These are phyloP conservation scores for Mycena albidolilacea DNA, from an alignment of 768 basidiomycete genomes.

Conservation along the genomic window DNA sequence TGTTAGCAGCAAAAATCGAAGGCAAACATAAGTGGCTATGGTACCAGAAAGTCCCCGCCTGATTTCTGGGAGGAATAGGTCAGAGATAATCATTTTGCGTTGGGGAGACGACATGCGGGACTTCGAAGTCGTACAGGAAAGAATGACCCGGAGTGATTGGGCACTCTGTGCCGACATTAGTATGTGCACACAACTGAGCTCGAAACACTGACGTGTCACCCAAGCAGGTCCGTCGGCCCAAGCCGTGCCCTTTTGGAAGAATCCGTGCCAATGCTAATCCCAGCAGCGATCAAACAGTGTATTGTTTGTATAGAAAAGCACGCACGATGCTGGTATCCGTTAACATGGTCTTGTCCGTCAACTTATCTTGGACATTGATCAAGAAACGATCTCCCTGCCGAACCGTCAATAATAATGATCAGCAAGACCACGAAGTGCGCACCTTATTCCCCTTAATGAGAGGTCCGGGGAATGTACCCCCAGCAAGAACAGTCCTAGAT, in stretches of 20 bases:
- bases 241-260: constrained; percentile 43
- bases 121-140: constrained; percentile 20
- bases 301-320: not conserved
- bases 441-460: constrained; percentile 39
- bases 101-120: not conserved
- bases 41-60: no score
- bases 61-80: no score
- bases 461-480: constrained; percentile 31
- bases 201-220: constrained; percentile 28
- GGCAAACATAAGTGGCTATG: no score
- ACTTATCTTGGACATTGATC: constrained; percentile 55
- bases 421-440: not conserved
- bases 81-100: no score
- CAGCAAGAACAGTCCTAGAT: not conserved
- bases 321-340: constrained; percentile 56
- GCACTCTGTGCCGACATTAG: constrained; percentile 1
- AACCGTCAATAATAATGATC: constrained; percentile 19
- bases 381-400: constrained; percentile 34
- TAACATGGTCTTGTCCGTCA: constrained; percentile 48
- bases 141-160: constrained; percentile 15
- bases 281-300: no score
- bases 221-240: constrained; percentile 45
- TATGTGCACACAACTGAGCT: no score
- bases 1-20: no score
- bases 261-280: constrained; percentile 45